A percentile compares a stretch with the other conserved stretches of the same genome.
These are phyloP conservation scores for Solanum aculeatissimum DNA, from an alignment of 305 asterid genomes.

Conservation along the genomic window DNA sequence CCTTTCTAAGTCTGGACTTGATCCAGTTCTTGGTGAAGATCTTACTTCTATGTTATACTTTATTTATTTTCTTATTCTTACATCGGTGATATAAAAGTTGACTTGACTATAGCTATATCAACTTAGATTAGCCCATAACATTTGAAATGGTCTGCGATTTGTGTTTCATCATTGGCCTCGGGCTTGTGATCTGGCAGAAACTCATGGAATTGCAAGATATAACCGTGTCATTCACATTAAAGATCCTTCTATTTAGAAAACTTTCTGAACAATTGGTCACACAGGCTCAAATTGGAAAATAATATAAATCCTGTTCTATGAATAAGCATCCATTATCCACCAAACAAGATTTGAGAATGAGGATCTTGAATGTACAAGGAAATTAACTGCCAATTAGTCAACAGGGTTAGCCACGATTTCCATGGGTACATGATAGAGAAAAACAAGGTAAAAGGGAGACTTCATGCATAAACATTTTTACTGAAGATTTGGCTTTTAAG, in stretches of 20 bases:
- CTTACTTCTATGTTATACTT: neutral
- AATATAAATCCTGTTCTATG: neutral
- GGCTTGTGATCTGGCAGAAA: neutral
- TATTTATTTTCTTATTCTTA: neutral
- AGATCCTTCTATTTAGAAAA: neutral
- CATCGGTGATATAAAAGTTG: neutral
- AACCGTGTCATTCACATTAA: neutral
- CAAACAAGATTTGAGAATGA: neutral
- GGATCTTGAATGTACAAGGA: neutral
- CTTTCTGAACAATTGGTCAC: neutral
- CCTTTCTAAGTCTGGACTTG: conserved; percentile 49
- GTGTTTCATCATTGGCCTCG: neutral
- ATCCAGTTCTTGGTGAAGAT: conserved; percentile 70
- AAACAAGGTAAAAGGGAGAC: neutral
- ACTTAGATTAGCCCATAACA: neutral
- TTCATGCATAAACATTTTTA: neutral
- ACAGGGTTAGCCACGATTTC: neutral
- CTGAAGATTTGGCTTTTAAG: neutral
- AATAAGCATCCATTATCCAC: neutral
- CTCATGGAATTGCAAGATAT: neutral
- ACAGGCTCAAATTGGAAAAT: neutral
- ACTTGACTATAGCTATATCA: neutral
- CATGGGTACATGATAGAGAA: neutral
- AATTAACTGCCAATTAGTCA: neutral
- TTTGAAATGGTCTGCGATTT: neutral